Evolutionary conservation across 1,284 basidiomycete species (phyloP), one percentile per base, ranked within the genome.

Genomic region (Chiua sp.): DNA sequence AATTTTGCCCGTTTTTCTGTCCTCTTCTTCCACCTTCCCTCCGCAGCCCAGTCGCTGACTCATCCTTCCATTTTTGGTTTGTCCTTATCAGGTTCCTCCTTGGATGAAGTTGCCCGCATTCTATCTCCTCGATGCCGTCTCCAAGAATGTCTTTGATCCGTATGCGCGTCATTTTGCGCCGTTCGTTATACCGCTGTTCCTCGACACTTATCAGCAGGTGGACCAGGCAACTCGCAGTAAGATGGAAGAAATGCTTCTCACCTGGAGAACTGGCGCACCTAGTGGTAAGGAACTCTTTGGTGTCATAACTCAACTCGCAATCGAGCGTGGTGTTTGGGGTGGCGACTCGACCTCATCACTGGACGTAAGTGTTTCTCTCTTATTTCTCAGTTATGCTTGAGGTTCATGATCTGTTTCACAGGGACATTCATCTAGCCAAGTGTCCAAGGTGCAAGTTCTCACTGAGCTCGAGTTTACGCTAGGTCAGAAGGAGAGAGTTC

Each of bases 111-210:
- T 99, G 7, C 97, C 98, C 1, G 85, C 93, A 0, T 93, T 98
- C 68, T 99, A 99, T 75, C 85, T 98, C 15, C 83, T 99, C 71
- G 98, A 99, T 73, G 96, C 96, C 20, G 96, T 99, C 62, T 93
- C 92, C 54, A 98, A 98, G 78, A 98, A 98, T 78, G 88, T 96
- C 47, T 95, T 88, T 64, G 86, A 92, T 49, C 94, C 95, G 16
- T 98, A 97, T 77, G 92, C 93, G 30, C 86, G 87, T 61, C 84
- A 87, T 61, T 94, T 96, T 67, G 81, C 92, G 23, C 82, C 87
- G 7, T 84, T 93, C 69, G 88, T 94, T 59, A 87, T 89, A 55
- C 82, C 85, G 26, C 78, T 96, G 10, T 98, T 95, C 77, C 79
- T 96, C 66, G 87, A 92, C 64, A 89, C 94, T 33, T 97, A 98